phyloP scores from a whole-genome alignment of 257 asterid genomes.

The Salvia rosmarinus region DNA sequence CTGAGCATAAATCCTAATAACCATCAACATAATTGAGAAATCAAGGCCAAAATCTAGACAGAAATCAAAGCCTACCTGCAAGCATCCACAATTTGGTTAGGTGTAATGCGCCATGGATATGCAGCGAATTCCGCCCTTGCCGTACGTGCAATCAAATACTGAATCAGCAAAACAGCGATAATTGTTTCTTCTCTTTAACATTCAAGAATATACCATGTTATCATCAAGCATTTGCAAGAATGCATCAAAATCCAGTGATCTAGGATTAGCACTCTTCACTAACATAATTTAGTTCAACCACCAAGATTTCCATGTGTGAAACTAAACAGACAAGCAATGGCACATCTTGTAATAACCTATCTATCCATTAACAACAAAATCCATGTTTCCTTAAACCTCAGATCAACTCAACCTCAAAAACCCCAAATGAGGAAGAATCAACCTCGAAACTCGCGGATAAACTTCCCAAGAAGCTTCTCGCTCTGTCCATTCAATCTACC shows the following conservation, averaged over 20 bases:
- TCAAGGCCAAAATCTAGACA: background rate
- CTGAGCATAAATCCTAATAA: constrained; percentile 40
- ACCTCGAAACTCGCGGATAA: constrained; percentile 66
- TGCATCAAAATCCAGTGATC: background rate
- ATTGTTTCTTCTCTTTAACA: background rate
- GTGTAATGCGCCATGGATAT: constrained; percentile 95
- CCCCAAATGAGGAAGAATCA: background rate
- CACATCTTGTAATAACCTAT: background rate
- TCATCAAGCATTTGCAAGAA: background rate
- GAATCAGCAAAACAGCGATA: background rate
- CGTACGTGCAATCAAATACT: constrained; percentile 1
- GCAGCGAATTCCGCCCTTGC: constrained; percentile 95
- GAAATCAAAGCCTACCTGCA: constrained; percentile 64
- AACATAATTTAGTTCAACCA: background rate
- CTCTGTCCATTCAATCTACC: constrained; percentile 87
- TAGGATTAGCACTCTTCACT: background rate
- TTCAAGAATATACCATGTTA: constrained; percentile 4
- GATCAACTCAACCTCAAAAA: background rate
- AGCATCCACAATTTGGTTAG: constrained; percentile 85
- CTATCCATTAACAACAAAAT: background rate
- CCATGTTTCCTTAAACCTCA: background rate
- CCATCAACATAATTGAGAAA: background rate
- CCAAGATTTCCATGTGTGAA: constrained; percentile 3
- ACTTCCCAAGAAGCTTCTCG: constrained; percentile 93
- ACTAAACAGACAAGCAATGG: background rate